phyloP scores from a whole-genome alignment of 2,329 filamentous ascomycete species.

The Aspergillus latus region DNA sequence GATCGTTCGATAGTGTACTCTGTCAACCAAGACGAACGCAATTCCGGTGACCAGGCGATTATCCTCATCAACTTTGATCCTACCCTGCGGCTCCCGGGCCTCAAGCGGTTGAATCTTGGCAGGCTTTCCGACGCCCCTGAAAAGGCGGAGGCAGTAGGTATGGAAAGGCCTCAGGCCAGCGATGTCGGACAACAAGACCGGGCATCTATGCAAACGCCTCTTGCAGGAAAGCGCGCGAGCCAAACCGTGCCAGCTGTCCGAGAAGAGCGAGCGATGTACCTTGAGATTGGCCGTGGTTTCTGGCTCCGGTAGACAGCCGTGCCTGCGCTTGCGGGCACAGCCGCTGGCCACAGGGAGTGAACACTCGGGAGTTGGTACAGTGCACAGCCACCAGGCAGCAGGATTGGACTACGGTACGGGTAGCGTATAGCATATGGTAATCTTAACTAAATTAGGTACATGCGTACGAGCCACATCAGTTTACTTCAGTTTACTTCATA shows the following conservation, averaged over 20 bases:
- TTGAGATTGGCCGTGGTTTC: slow-evolving; percentile 28
- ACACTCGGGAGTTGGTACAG: not conserved
- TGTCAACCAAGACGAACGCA: slow-evolving; percentile 29
- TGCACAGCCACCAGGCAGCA: not conserved
- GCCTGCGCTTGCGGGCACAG: not conserved
- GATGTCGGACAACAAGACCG: slow-evolving; percentile 17
- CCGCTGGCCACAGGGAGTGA: not conserved
- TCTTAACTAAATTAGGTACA: not conserved
- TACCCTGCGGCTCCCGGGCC: slow-evolving; percentile 29
- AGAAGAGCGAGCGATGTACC: slow-evolving; percentile 30
- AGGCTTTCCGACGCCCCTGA: not conserved
- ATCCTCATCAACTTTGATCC: slow-evolving; percentile 45
- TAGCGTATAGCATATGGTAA: not conserved
- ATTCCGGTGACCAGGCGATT: slow-evolving; percentile 30
- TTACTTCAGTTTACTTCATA: not conserved
- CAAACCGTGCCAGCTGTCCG: slow-evolving; percentile 26
- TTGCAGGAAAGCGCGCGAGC: slow-evolving; percentile 13
- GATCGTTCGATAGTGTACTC: slow-evolving; percentile 46
- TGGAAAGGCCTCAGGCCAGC: slow-evolving; percentile 18
- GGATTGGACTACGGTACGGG: not conserved
- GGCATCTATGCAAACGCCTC: slow-evolving; percentile 11
- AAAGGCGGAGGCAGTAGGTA: slow-evolving; percentile 11
- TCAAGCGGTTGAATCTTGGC: slow-evolving; percentile 16
- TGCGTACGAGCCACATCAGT: not conserved
- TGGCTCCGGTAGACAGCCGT: slow-evolving; percentile 24